phyloP scores from a whole-genome alignment of 2,329 filamentous ascomycete genomes.

The Neonectria coccinea region DNA sequence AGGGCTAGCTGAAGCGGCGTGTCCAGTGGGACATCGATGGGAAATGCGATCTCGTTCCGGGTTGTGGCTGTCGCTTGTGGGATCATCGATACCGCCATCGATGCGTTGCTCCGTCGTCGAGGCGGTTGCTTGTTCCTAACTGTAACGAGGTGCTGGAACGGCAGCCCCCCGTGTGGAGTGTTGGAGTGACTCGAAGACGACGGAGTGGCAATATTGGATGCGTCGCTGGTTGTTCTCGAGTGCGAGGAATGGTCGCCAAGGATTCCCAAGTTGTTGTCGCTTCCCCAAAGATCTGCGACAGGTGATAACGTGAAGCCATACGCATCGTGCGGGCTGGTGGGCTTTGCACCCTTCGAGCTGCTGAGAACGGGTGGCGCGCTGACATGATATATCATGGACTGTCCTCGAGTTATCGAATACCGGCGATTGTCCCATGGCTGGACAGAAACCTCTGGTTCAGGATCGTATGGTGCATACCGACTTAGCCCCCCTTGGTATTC shows the following conservation, averaged over 20 bases:
- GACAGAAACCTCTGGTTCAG: background rate
- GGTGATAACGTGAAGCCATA: background rate
- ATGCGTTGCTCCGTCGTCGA: conserved; percentile 51
- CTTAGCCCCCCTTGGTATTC: conserved; percentile 86
- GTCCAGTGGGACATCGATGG: conserved; percentile 46
- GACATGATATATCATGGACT: background rate
- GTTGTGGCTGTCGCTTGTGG: conserved; percentile 52
- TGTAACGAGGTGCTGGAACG: conserved; percentile 31
- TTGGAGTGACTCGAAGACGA: conserved; percentile 38
- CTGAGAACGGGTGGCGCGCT: background rate
- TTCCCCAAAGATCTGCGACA: background rate
- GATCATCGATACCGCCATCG: conserved; percentile 54
- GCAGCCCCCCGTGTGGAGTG: conserved; percentile 24
- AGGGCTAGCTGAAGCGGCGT: conserved; percentile 12
- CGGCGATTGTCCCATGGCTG: background rate
- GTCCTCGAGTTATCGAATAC: background rate
- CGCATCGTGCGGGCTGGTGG: background rate
- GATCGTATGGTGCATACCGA: conserved; percentile 69
- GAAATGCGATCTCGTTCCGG: conserved; percentile 52
- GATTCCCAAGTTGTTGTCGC: background rate
- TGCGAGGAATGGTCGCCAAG: conserved; percentile 18
- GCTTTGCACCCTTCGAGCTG: background rate
- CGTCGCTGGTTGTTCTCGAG: conserved; percentile 32
- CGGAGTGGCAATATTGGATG: conserved; percentile 42
- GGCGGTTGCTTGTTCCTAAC: conserved; percentile 26